A percentile compares a stretch with the other conserved stretches of the same genome.
These are phyloP conservation scores for Russula ochroleuca DNA, from an alignment of 768 basidiomycete species.

Conservation along the genomic window DNA sequence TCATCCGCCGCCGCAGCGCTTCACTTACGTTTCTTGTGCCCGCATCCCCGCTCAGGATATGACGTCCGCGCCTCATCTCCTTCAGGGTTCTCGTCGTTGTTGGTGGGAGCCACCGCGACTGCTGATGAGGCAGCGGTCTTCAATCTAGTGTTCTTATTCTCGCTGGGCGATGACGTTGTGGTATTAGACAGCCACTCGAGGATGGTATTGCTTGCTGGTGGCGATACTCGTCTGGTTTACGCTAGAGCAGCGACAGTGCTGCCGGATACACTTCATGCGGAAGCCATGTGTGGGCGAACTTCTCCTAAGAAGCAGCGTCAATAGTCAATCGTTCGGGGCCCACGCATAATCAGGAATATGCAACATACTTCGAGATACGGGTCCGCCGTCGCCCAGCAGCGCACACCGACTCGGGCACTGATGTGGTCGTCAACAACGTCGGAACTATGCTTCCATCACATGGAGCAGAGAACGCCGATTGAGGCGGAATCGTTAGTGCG, in stretches of 20 bases:
- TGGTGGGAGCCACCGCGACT: not conserved
- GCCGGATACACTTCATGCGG: slow-evolving; percentile 66
- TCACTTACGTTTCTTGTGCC: slow-evolving; percentile 44
- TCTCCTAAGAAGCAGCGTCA: slow-evolving; percentile 57
- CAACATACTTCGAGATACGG: slow-evolving; percentile 79
- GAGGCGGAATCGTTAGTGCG: slow-evolving; percentile 58
- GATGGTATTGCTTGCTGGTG: slow-evolving; percentile 49
- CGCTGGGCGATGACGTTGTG: not conserved
- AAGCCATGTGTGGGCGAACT: slow-evolving; percentile 79
- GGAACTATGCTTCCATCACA: slow-evolving; percentile 73
- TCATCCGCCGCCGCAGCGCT: slow-evolving; percentile 49
- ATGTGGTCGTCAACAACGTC: slow-evolving; percentile 82
- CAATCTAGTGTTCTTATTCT: not conserved
- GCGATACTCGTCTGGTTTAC: slow-evolving; percentile 83
- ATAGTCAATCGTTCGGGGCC: not conserved
- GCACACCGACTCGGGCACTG: slow-evolving; percentile 85
- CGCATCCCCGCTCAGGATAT: slow-evolving; percentile 7
- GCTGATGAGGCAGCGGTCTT: not conserved
- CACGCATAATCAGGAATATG: not conserved
- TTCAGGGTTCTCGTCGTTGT: not conserved
- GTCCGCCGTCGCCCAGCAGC: slow-evolving; percentile 90
- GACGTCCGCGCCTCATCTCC: not conserved
- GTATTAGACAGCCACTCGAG: slow-evolving; percentile 2
- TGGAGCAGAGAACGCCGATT: slow-evolving; percentile 63
- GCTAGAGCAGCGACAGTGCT: slow-evolving; percentile 69